Percentiles rank a stretch among this genome's conserved stretches.
Conservation (phyloP, 176 grass and related monocot species). For the Juncus effusus region DNA sequence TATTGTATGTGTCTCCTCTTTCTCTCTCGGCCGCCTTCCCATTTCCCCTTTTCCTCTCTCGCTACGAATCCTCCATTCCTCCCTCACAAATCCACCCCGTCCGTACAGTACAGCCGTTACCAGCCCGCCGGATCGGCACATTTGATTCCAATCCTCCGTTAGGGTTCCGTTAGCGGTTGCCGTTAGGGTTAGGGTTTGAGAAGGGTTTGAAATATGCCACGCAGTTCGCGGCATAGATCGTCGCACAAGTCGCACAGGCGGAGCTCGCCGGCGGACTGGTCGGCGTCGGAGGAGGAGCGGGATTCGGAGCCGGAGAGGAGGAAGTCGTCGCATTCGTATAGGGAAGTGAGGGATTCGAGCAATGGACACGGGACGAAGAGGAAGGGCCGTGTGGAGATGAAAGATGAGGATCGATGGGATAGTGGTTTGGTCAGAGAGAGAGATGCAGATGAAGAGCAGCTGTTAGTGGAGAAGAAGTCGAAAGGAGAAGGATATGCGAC, state of each 20-base stretch:
- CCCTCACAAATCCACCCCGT: conserved; percentile 56
- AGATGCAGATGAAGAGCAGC: too few relatives aligned
- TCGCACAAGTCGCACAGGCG: conserved; percentile 88
- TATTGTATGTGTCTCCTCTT: not conserved
- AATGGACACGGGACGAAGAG: conserved; percentile 74
- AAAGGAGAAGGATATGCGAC: conserved; percentile 65
- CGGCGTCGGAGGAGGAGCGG: conserved; percentile 73
- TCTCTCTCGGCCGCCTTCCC: not conserved
- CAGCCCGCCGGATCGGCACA: conserved; percentile 7
- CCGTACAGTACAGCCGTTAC: not conserved
- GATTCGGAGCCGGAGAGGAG: conserved; percentile 50
- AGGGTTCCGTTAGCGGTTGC: conserved; percentile 24
- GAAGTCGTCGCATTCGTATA: conserved; percentile 40
- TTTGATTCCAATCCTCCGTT: conserved; percentile 34
- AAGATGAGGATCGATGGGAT: conserved; percentile 75
- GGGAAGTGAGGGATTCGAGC: conserved; percentile 40
- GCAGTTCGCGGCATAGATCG: conserved; percentile 72
- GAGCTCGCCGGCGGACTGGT: conserved; percentile 56
- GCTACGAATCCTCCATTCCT: conserved; percentile 33
- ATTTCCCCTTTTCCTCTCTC: conserved; percentile 25
- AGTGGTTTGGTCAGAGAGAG: conserved; percentile 45
- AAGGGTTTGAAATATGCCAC: conserved; percentile 53
- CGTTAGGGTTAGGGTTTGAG: conserved; percentile 40
- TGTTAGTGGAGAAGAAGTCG: conserved; percentile 37
- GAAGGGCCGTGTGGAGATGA: conserved; percentile 65